These are phyloP conservation scores for Suhomyces bribrorum DNA, from an alignment of 1,139 yeast genomes.

Conservation along the genomic window DNA sequence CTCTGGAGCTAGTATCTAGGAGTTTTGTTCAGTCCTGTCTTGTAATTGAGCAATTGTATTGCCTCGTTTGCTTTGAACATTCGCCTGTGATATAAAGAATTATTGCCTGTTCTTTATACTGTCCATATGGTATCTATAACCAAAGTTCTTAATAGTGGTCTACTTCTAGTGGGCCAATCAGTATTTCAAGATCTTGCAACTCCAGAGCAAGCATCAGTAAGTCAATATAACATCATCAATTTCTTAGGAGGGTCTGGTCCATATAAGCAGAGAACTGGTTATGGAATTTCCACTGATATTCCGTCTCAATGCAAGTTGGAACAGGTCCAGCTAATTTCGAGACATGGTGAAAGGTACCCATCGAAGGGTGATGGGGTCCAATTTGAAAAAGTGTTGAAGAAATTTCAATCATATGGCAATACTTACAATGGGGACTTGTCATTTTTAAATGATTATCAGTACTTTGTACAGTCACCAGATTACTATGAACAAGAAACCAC, in stretches of 20 bases:
- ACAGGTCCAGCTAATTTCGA: constrained; percentile 36
- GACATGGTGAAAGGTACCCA: constrained; percentile 45
- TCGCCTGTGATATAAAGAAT: too few relatives aligned
- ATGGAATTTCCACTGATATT: constrained; percentile 35
- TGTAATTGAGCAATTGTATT: too few relatives aligned
- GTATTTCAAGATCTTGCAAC: constrained; percentile 24
- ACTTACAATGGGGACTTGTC: constrained; percentile 17
- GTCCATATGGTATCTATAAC: constrained; percentile 2
- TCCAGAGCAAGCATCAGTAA: constrained; percentile 31
- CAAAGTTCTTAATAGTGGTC: constrained; percentile 1
- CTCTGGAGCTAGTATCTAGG: too few relatives aligned
- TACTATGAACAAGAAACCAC: constrained; percentile 30
- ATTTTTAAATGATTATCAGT: constrained; percentile 15
- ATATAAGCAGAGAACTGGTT: constrained; percentile 36
- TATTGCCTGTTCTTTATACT: too few relatives aligned
- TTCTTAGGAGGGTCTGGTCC: constrained; percentile 41
- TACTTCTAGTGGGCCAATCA: constrained; percentile 6
- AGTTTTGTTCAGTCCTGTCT: too few relatives aligned
- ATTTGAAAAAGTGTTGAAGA: constrained; percentile 24
- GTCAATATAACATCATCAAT: constrained; percentile 33
- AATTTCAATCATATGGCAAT: constrained; percentile 22
- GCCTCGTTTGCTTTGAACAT: too few relatives aligned
- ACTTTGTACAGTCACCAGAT: constrained; percentile 15
- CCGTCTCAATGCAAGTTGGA: constrained; percentile 35
- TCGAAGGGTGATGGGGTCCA: constrained; percentile 25